A percentile compares a stretch with the other conserved stretches of the same genome.
Conservation (phyloP, 2,329 filamentous ascomycete genomes). For the Sporothrix schenckii region DNA sequence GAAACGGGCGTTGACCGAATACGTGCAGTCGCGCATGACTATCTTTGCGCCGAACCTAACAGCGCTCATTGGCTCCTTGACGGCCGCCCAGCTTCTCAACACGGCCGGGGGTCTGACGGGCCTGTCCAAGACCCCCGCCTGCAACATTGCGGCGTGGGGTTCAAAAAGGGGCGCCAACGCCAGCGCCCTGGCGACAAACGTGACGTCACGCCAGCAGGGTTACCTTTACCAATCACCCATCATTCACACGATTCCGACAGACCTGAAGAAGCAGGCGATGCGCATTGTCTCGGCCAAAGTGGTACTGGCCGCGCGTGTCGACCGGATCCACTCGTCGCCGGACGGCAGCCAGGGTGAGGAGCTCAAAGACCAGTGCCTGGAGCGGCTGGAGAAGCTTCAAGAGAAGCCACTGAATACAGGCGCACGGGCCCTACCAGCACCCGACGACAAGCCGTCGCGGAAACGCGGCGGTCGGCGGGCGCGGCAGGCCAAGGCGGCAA, state of each 20-base stretch:
- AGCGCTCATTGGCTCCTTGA: conserved; percentile 84
- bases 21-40: conserved; percentile 96
- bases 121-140: conserved; percentile 87
- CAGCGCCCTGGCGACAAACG: conserved; percentile 86
- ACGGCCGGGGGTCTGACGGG: conserved; percentile 86
- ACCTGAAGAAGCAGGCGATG: conserved; percentile 91
- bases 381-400: conserved; percentile 87
- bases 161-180: conserved; percentile 79
- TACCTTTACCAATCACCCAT: conserved; percentile 92
- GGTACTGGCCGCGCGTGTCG: conserved; percentile 87
- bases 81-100: conserved; percentile 94
- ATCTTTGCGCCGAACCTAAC: conserved; percentile 94
- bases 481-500: conserved; percentile 92
- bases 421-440: conserved; percentile 80
- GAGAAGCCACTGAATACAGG: conserved; percentile 91
- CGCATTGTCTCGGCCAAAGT: conserved; percentile 93
- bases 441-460: conserved; percentile 90
- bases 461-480: conserved; percentile 91
- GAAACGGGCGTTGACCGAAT: conserved; percentile 84
- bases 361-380: conserved; percentile 78
- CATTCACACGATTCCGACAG: conserved; percentile 79
- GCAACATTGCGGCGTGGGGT: conserved; percentile 88
- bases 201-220: conserved; percentile 86
- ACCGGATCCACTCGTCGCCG: conserved; percentile 77
- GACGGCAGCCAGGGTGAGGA: conserved; percentile 83